Evolutionary conservation across 257 asterid genomes (phyloP).

Genomic region (Lycium barbarum): DNA sequence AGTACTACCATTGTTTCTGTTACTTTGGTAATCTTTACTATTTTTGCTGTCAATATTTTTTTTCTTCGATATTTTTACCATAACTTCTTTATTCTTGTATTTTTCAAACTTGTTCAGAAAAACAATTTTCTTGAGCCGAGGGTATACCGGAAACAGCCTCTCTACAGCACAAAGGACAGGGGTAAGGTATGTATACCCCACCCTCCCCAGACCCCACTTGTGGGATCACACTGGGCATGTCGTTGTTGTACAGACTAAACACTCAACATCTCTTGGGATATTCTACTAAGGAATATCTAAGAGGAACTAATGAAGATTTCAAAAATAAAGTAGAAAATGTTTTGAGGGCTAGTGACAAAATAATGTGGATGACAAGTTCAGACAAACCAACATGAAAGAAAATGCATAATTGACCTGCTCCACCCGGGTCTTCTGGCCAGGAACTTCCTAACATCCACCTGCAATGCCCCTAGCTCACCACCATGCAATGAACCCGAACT

Average conservation of each 20-base stretch:
- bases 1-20: neutral
- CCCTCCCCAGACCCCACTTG: no score
- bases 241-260: neutral
- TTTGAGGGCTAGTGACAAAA: neutral
- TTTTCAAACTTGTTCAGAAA: no score
- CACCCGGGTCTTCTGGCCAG: conserved; percentile 93
- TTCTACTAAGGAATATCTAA: conserved; percentile 1
- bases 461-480: conserved; percentile 91
- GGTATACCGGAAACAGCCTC: no score
- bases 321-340: neutral
- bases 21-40: no score
- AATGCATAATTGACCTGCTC: conserved; percentile 69
- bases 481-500: conserved; percentile 75
- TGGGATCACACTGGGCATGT: no score
- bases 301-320: conserved; percentile 10
- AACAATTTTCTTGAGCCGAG: no score
- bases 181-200: no score
- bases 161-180: no score
- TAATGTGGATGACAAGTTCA: neutral
- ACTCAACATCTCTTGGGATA: neutral
- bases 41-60: no score
- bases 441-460: conserved; percentile 91
- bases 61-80: no score
- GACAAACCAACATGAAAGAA: conserved; percentile 14
- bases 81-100: no score